These are phyloP conservation scores for Pestalotiopsis sp. DNA, from an alignment of 2,329 filamentous ascomycete species.

Conservation along the genomic window DNA sequence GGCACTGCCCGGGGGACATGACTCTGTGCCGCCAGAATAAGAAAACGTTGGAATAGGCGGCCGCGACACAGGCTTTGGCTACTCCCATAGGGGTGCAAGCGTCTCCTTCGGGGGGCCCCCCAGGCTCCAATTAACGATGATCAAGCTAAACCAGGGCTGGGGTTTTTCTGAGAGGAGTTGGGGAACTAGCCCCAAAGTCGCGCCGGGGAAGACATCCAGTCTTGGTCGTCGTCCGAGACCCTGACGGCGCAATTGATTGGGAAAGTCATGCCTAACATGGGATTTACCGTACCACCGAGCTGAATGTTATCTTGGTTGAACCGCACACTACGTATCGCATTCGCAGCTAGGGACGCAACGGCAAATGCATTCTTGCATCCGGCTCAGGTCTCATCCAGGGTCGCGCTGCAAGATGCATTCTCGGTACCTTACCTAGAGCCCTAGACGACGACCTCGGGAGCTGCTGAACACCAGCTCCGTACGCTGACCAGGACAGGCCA, in stretches of 20 bases:
- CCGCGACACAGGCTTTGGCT: not conserved
- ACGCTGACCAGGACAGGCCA: too few species aligned
- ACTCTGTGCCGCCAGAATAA: not conserved
- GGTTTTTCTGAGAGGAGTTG: not conserved
- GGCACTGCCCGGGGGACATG: not conserved
- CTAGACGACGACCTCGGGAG: too few species aligned
- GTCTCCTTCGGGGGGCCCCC: not conserved
- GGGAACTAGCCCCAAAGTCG: not conserved
- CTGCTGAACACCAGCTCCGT: too few species aligned
- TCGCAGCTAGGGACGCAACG: too few species aligned
- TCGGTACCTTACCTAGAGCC: too few species aligned
- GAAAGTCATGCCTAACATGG: not conserved
- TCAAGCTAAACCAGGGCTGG: not conserved
- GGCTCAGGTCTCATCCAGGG: too few species aligned
- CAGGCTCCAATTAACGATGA: not conserved
- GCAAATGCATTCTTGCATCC: too few species aligned
- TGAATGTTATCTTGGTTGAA: too few species aligned
- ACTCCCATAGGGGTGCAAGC: not conserved
- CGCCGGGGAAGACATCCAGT: not conserved
- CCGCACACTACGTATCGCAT: too few species aligned
- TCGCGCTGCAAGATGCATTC: too few species aligned
- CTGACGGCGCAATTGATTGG: not conserved
- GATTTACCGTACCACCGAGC: not conserved
- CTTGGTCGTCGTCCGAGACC: not conserved
- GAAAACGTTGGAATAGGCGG: not conserved